Evolutionary conservation across 2,329 filamentous ascomycete genomes (phyloP), one percentile per base, ranked within the genome.

Genomic region (Ophiostoma ulmi): DNA sequence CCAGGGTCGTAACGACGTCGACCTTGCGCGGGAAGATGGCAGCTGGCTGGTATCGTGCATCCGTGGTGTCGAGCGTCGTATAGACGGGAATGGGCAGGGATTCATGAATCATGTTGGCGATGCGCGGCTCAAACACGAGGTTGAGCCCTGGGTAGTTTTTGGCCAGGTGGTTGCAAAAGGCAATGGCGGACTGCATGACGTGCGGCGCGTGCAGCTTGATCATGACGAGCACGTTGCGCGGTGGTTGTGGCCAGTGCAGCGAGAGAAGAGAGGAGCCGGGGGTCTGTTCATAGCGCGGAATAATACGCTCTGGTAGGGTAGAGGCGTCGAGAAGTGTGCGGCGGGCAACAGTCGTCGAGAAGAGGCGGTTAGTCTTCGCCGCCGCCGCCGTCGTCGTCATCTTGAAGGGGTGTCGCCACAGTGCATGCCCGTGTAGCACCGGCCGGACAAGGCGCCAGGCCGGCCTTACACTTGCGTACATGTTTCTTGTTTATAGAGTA

Each of bases 1-100:
- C 95, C 68, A 99, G 88, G 0, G 95, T 98, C 63, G 92, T 89
- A 31, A 94, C 90, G 72, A 97, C 84, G 77, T 99, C 95, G 72
- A 96, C 90, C 81, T 95, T 97, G 71, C 88, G 83, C 58, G 92
- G 88, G 70, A 95, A 87, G 31, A 82, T 83, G 41, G 82, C 80
- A 36, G 73, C 75, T 1, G 84, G 78, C 55, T 81, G 80, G 71
- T 65, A 13, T 3, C 35, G 17, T 36, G 36, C 20, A 8, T 39
- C 63, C 3, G 65, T 67, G 22, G 35, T 68, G 41, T 52, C 41
- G 22, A 48, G 20, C 4, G 66, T 52, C 26, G 41, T 55, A 77
- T 92, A 94, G 58, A 96, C 85, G 5, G 93, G 91, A 74, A 93
- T 93, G 4, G 87, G 80, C 5, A 98, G 83, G 1, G 83, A 82